Conservation (phyloP, 371 early-diverging fungal species). For the Mortierella sp. region DNA sequence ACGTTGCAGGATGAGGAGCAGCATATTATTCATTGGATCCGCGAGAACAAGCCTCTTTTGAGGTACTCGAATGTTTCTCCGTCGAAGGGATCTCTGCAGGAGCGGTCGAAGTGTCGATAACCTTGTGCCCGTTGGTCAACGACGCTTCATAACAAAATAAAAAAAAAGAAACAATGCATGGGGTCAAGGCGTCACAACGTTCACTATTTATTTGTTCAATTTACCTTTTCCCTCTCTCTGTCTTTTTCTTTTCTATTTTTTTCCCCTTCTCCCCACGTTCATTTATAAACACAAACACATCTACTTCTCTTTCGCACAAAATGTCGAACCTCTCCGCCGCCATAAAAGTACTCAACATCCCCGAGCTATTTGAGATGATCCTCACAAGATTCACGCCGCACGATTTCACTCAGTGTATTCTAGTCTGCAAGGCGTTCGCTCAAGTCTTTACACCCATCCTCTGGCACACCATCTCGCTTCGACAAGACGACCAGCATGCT, state of each 20-base stretch:
- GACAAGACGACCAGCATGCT: not conserved
- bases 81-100: not conserved
- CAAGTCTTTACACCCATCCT: not conserved
- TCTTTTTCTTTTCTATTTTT: no score
- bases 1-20: constrained; percentile 1
- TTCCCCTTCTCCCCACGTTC: not conserved
- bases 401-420: not conserved
- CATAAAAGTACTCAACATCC: not conserved
- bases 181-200: no score
- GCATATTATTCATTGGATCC: constrained; percentile 8
- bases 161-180: no score
- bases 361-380: not conserved
- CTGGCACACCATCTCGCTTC: constrained; percentile 3
- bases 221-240: no score
- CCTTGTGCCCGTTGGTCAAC: not conserved
- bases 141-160: no score
- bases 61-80: not conserved
- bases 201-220: no score
- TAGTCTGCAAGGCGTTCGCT: not conserved
- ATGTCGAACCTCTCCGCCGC: not conserved
- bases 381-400: not conserved
- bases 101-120: not conserved
- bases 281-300: not conserved
- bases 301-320: not conserved
- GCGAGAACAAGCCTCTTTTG: not conserved